Evolutionary conservation across 495 filamentous ascomycete species (phyloP).

Genomic region (Aspergillus avenaceus): DNA sequence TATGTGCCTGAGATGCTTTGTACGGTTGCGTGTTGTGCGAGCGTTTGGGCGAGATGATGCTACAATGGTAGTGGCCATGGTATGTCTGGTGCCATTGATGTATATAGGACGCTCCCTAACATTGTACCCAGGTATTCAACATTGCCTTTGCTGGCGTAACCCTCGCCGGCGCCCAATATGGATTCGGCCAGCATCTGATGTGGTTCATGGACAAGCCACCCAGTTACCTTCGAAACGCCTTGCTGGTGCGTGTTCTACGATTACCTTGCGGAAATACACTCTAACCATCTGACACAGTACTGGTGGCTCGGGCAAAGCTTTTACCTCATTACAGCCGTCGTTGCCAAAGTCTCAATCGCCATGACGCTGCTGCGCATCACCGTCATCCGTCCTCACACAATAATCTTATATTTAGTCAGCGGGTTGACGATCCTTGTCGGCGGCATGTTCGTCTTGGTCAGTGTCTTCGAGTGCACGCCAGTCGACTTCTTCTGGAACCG

Average conservation of each 20-base stretch:
- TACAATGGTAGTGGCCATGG: constrained; percentile 8
- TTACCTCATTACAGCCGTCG: not conserved
- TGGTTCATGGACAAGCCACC: not conserved
- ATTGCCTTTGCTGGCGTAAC: not conserved
- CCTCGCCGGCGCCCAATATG: not conserved
- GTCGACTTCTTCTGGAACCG: not conserved
- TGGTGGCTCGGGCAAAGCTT: not conserved
- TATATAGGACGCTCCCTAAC: not conserved
- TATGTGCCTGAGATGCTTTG: constrained; percentile 7
- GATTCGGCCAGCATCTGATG: not conserved
- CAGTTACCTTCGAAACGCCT: not conserved
- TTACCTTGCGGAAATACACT: not conserved
- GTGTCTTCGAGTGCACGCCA: not conserved
- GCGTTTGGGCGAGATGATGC: constrained; percentile 9
- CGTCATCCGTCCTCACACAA: not conserved
- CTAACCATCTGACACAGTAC: not conserved
- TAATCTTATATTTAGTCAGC: not conserved
- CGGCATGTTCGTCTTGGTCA: not conserved
- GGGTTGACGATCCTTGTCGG: not conserved
- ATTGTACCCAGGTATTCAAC: not conserved
- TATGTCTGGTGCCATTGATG: not conserved
- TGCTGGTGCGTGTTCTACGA: not conserved
- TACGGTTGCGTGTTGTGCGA: constrained; percentile 7
- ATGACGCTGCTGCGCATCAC: not conserved
- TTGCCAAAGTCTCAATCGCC: not conserved